Evolutionary conservation across 257 asterid genomes (phyloP), one percentile per base, ranked within the genome.

Genomic region (Lycium ferocissimum): DNA sequence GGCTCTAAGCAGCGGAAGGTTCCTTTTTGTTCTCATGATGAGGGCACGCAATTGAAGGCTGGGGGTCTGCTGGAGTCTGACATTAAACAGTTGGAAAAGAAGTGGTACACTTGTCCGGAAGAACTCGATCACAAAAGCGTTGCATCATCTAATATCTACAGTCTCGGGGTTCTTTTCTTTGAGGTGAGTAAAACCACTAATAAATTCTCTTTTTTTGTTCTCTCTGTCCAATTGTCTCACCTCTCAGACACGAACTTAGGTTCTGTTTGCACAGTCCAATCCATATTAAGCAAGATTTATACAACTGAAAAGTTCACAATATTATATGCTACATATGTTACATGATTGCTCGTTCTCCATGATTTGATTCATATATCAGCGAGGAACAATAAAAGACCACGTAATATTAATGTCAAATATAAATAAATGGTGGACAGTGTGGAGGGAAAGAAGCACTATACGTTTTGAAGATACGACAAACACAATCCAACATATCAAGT

Each of bases 131-230:
- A 26, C 35, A 47, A 43, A 79, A 88, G 78, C 67, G 84, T 88
- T 35, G 80, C 70, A 57, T 65, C 90, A 76, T 86, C 86, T 66
- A 92, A 92, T 81, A 84, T 91, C 86, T 92, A 89, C 66, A 79
- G 87, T 49, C 58, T 91, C 75, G 95, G 94, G 81, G 79, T 91
- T 67, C 59, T 92, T 82, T 86, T 92, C 65, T 92, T 92, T 81
- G 93, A 91, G 92, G 92, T 91, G 37, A 56, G 85, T 40, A 73
- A 69, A 70, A 70, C 14, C 79, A 70, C 54, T 40, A 40, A 40
- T 26, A 70, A 37, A 8, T 38, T 40, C 4, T 38, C 53, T 70
- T 40, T 17, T 51, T 67, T 67, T 67, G 14, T 40, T 14, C 17
- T n/a, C 2, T 67, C 22, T 40, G 79, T 45, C 38, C 54, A 70